A percentile compares a stretch with the other conserved stretches of the same genome.
phyloP scores from a whole-genome alignment of 2,329 filamentous ascomycete genomes.

The Alternaria sp. region DNA sequence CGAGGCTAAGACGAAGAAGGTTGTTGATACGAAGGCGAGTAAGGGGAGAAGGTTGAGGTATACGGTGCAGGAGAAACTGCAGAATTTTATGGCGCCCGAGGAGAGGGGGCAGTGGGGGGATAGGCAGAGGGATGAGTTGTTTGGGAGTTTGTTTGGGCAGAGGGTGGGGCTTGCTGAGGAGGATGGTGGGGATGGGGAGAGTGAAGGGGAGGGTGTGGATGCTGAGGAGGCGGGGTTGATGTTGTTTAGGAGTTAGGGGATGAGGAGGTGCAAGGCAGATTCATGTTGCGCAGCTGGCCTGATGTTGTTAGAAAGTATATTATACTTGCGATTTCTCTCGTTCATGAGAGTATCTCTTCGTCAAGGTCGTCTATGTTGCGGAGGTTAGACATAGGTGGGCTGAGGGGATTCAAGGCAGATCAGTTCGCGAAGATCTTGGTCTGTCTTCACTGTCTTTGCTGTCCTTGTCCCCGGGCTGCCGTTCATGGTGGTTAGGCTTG shows the following conservation, averaged over 20 bases:
- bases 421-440: background rate
- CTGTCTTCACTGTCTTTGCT: background rate
- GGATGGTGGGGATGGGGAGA: slow-evolving; percentile 44
- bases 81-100: slow-evolving; percentile 97
- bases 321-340: too few relatives aligned
- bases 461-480: background rate
- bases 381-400: too few relatives aligned
- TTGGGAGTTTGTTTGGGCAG: slow-evolving; percentile 58
- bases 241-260: slow-evolving; percentile 46
- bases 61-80: slow-evolving; percentile 93
- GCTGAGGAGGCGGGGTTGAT: slow-evolving; percentile 47
- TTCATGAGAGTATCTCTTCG: too few relatives aligned
- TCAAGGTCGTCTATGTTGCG: too few relatives aligned
- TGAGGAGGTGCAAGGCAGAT: background rate
- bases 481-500: background rate
- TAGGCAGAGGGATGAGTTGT: slow-evolving; percentile 72
- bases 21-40: slow-evolving; percentile 91
- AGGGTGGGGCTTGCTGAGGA: slow-evolving; percentile 54
- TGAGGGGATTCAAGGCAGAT: too few relatives aligned
- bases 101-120: slow-evolving; percentile 81
- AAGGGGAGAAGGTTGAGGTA: slow-evolving; percentile 95
- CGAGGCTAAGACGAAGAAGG: slow-evolving; percentile 82
- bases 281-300: background rate
- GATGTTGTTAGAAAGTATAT: too few relatives aligned
- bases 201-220: slow-evolving; percentile 46